These are phyloP conservation scores for Yamadazyma diddensiae DNA, from an alignment of 1,139 yeast species.

Conservation along the genomic window DNA sequence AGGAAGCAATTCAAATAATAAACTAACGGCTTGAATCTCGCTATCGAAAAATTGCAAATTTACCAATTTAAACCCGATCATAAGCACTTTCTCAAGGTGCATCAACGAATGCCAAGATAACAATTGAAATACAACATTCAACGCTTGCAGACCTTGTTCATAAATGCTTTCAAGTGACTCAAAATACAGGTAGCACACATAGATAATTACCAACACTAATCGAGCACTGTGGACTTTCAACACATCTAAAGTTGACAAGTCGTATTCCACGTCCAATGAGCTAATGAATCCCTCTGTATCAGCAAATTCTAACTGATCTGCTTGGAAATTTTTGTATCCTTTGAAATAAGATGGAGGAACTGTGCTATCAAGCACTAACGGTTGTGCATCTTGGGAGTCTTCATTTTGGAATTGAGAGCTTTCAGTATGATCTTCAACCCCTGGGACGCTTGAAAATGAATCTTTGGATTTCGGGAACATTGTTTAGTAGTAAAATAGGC, in stretches of 20 bases:
- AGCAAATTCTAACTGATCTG: conserved; percentile 5
- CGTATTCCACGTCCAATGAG: conserved; percentile 4
- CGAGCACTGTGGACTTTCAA: conserved; percentile 20
- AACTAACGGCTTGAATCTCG: conserved; percentile 8
- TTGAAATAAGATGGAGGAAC: conserved; percentile 1
- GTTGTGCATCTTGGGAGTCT: too few species aligned
- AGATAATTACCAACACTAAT: conserved; percentile 13
- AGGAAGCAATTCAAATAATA: conserved; percentile 12
- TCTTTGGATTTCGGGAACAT: too few species aligned
- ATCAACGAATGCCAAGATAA: conserved; percentile 10
- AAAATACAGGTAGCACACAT: conserved; percentile 1
- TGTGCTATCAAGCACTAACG: conserved; percentile 2
- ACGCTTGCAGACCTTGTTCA: background rate
- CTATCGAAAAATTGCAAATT: conserved; percentile 3
- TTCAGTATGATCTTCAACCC: too few species aligned
- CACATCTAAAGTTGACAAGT: conserved; percentile 18
- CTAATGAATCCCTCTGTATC: conserved; percentile 1
- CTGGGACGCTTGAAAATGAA: too few species aligned
- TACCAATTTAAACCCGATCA: conserved; percentile 6
- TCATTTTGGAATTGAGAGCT: too few species aligned
- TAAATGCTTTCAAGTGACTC: background rate
- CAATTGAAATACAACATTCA: conserved; percentile 1
- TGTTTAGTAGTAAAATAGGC: too few species aligned
- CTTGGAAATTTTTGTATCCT: conserved; percentile 3
- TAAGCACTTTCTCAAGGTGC: conserved; percentile 10